Evolutionary conservation across 2,329 filamentous ascomycete species (phyloP).

Genomic region (Botrytis fragariae): DNA sequence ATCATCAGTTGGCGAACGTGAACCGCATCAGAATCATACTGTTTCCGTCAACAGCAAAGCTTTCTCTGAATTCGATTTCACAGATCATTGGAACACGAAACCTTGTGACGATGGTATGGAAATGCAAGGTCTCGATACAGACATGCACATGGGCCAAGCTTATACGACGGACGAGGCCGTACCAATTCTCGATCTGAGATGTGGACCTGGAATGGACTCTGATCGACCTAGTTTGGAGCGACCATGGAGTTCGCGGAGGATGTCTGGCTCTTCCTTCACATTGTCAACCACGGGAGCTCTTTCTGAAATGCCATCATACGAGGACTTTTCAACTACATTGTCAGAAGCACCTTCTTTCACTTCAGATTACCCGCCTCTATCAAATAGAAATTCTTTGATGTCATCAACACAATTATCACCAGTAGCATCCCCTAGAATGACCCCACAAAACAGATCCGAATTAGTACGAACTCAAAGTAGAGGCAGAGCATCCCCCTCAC

Average conservation of each 20-base stretch:
- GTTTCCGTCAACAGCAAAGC: slow-evolving; percentile 12
- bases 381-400: slow-evolving; percentile 68
- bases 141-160: slow-evolving; percentile 60
- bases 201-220: slow-evolving; percentile 48
- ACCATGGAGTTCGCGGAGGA: slow-evolving; percentile 55
- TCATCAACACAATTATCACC: slow-evolving; percentile 70
- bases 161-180: slow-evolving; percentile 62
- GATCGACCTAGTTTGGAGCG: slow-evolving; percentile 52
- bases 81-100: slow-evolving; percentile 54
- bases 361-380: slow-evolving; percentile 64
- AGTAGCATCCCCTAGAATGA: slow-evolving; percentile 67
- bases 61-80: slow-evolving; percentile 21
- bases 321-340: slow-evolving; percentile 65
- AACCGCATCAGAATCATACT: slow-evolving; percentile 37
- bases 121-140: slow-evolving; percentile 53
- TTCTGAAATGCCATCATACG: slow-evolving; percentile 68
- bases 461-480: slow-evolving; percentile 64
- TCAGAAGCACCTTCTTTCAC: slow-evolving; percentile 66
- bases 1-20: slow-evolving; percentile 50
- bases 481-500: slow-evolving; percentile 69
- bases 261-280: slow-evolving; percentile 72
- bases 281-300: slow-evolving; percentile 65
- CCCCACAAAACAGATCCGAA: slow-evolving; percentile 58
- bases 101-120: slow-evolving; percentile 57
- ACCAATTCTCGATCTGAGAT: slow-evolving; percentile 58